phyloP scores from a whole-genome alignment of 108 stramenopile genomes.

The Nitzschia palea region DNA sequence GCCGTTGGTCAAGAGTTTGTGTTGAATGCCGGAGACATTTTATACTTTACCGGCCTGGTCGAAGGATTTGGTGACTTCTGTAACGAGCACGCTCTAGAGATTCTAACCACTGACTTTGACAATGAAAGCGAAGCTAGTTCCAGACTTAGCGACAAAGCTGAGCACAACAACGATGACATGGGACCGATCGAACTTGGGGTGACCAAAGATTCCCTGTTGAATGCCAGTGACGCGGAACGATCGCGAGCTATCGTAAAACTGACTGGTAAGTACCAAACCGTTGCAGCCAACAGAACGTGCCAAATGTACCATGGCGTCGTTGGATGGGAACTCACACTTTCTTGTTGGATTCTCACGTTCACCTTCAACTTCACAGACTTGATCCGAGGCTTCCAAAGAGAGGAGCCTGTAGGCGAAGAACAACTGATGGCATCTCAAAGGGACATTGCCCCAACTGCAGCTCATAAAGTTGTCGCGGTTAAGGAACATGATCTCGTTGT shows the following conservation, averaged over 20 bases:
- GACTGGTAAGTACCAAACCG: constrained; percentile 45
- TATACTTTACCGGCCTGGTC: constrained; percentile 86
- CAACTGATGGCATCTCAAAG: not conserved
- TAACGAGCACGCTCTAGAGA: constrained; percentile 78
- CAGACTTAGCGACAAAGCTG: too few species aligned
- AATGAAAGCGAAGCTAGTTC: too few species aligned
- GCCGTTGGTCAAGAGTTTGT: constrained; percentile 91
- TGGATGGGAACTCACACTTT: too few species aligned
- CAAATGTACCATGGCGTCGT: too few species aligned
- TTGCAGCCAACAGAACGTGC: not conserved
- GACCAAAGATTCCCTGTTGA: constrained; percentile 43
- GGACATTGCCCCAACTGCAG: not conserved
- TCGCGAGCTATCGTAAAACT: constrained; percentile 61
- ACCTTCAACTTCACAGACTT: constrained; percentile 27
- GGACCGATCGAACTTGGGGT: constrained; percentile 31
- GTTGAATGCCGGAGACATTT: constrained; percentile 76
- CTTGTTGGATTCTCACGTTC: too few species aligned
- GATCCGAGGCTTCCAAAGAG: constrained; percentile 51
- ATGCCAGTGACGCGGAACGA: constrained; percentile 50
- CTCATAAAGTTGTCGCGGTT: constrained; percentile 56
- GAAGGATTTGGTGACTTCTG: constrained; percentile 83
- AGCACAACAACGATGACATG: not conserved
- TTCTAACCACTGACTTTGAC: constrained; percentile 66
- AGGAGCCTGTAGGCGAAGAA: constrained; percentile 30
- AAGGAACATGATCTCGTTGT: constrained; percentile 59